Base-by-base conservation (phyloP, 495 filamentous ascomycete genomes). In the Bathelium albidoporum region DNA sequence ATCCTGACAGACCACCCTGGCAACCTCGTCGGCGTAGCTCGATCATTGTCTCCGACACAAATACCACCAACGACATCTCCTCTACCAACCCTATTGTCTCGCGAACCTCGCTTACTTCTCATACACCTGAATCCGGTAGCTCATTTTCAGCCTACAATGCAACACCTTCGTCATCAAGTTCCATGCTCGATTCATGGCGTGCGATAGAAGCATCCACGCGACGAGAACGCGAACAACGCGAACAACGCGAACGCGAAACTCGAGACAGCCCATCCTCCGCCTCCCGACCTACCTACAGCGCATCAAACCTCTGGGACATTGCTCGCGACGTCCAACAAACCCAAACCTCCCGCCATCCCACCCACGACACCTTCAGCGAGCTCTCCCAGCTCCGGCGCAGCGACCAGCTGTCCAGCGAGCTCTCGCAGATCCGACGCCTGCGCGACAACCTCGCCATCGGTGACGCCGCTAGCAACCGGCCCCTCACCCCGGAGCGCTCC, bases 151-250 rank as follows among this genome's bases (percentile, higher is more conserved):
- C 59, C 32, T 31, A 26, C 44, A 29, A 24, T 32, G 44, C 34
- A 10, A 49, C 32, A 20, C 32, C 34, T 20, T 55, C 49, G 5
- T 55, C 49, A 29, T 55, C 49, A 20, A 29, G 49, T 24, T 55
- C 49, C 24, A 7, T 29, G 20, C 49, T 55, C 20, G 75, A 79
- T 58, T 72, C 78, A 22, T 80, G 77, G 77, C 76, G 73, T 39
- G 76, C 77, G 0, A 80, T 80, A 45, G 71, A 77, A 67, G 74
- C 72, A 29, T 72, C 75, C 28, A 76, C 78, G 66, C 58, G 49
- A 9, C 68, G 67, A 31, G 69, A 69, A n/a, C 68, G 72, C 24
- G 73, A 68, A 58, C 67, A 67, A 20, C n/a, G n/a, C n/a, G n/a
- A n/a, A n/a, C n/a, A 39, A 39, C 34, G 34, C 34, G 64, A 72